Base-by-base conservation (phyloP, 495 filamentous ascomycete genomes). In the Aspergillus panamensis region DNA sequence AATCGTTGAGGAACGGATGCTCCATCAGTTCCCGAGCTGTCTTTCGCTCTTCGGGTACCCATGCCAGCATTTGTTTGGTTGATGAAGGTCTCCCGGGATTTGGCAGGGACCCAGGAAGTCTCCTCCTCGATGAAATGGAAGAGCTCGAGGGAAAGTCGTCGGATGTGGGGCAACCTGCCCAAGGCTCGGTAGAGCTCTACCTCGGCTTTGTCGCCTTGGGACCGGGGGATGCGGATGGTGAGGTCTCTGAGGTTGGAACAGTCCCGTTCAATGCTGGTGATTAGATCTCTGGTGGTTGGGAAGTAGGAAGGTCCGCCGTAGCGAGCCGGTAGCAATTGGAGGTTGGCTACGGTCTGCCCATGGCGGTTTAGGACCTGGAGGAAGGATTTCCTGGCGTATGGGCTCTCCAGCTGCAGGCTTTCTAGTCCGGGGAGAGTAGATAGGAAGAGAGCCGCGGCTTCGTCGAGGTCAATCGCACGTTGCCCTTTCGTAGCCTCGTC, bases 181-280 rank as follows among this genome's bases (percentile, higher is more conserved):
- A 55, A 40, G n/a, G 52, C 52, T 30, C 52, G 52, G 25, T 55
- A 55, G 16, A 55, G 19, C 29, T 45, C 42, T 17, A 55, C 52
- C 44, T 55, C 52, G 32, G 35, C 1, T 16, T 9, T 8, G 42
- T 48, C 30, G 8, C 52, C 52, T 40, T 55, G 52, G 14, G 52
- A 14, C n/a, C 52, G 52, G 16, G 52, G 42, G 13, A 55, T 48
- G 29, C 40, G 29, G 17, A 55, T 48, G 19, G 17, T 55, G n/a
- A 55, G 32, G 20, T 55, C 40, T 10, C 42, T 40, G 16, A 55
- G 52, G 35, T 21, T 8, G 29, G 13, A n/a, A 37, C 42, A 55
- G 30, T 47, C 25, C 25, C n/a, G n/a, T 35, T 47, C 12, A 25
- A 55, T 48, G 20, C 47, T n/a, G 14, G 35, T 47, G 40, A 55